These are phyloP conservation scores for Jacaranda mimosifolia DNA, from an alignment of 257 asterid species.

Conservation along the genomic window DNA sequence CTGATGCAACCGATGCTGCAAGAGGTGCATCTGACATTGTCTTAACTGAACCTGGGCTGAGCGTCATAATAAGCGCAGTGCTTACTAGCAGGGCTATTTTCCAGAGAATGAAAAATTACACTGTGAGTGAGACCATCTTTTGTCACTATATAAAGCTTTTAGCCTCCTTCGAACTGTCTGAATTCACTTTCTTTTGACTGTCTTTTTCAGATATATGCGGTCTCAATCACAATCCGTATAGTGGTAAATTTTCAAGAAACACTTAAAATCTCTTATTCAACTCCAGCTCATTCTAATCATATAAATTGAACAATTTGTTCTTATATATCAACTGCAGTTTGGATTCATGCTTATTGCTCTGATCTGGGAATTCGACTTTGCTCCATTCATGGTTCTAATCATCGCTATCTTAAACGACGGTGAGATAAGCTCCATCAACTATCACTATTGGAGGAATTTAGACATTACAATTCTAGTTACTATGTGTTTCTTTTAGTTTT, in stretches of 20 bases:
- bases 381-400: constrained; percentile 95
- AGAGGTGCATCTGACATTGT: constrained; percentile 90
- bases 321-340: constrained; percentile 58
- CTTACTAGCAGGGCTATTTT: constrained; percentile 92
- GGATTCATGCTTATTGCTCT: constrained; percentile 95
- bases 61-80: constrained; percentile 91
- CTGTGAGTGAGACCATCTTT: constrained; percentile 53
- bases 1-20: constrained; percentile 97
- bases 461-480: neutral
- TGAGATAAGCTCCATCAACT: constrained; percentile 39
- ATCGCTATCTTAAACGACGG: constrained; percentile 97
- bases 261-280: neutral
- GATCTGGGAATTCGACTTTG: constrained; percentile 91
- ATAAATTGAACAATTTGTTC: neutral
- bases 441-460: neutral
- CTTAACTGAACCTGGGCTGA: constrained; percentile 87
- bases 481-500: too few species aligned
- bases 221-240: constrained; percentile 91
- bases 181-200: constrained; percentile 11
- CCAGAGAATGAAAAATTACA: constrained; percentile 95
- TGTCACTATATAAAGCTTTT: constrained; percentile 3
- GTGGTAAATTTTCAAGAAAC: constrained; percentile 63
- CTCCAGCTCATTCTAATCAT: neutral
- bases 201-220: constrained; percentile 81
- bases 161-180: constrained; percentile 4